Evolutionary conservation across 2,329 filamentous ascomycete genomes (phyloP), one percentile per base, ranked within the genome.

Genomic region (Mycosphaerella arachidis): DNA sequence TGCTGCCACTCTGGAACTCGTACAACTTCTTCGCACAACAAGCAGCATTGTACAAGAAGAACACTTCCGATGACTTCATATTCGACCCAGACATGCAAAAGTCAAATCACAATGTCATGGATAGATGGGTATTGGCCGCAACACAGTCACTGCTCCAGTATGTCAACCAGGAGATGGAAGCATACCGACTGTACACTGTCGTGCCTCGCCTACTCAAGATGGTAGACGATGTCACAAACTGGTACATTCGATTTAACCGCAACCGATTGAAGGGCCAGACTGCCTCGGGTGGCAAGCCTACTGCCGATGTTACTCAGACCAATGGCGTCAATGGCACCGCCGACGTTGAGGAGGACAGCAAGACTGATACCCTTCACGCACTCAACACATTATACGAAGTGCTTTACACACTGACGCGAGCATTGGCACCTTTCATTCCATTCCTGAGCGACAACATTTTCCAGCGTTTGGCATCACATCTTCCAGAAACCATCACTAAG

Each of bases 371-470:
- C 10, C 80, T 88, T 54, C 91, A 96, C 71, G 94, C 93, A 0
- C 81, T 99, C 57, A 96, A 97, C 77, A 93, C 94, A 1, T 84
- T 97, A 7, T 97, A 96, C 70, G 92, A 97, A 76, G 90, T 97
- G 57, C 81, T 97, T 24, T 97, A 88, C 77, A 97, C 92, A 3
- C 82, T 97, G 40, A 89, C 90, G 72, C 86, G 92, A 63, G 91
- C 90, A 40, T 83, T 99, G 53, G 93, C 94, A 16, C 94, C 94
- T 3, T 97, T 99, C 76, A 96, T 90, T 0, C 94, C 94, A 7
- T 99, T 97, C 80, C 83, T 97, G 68, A 92, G 92, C 61, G 94
- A 99, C 69, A 94, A 87, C 73, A 96, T 99, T 74, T 99, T 97
- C 78, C 84, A 86, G 61, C 88, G 88, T 66, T 84, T 97, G 12